Evolutionary conservation across 2,329 filamentous ascomycete genomes (phyloP).

Genomic region (Nothophoma quercina): DNA sequence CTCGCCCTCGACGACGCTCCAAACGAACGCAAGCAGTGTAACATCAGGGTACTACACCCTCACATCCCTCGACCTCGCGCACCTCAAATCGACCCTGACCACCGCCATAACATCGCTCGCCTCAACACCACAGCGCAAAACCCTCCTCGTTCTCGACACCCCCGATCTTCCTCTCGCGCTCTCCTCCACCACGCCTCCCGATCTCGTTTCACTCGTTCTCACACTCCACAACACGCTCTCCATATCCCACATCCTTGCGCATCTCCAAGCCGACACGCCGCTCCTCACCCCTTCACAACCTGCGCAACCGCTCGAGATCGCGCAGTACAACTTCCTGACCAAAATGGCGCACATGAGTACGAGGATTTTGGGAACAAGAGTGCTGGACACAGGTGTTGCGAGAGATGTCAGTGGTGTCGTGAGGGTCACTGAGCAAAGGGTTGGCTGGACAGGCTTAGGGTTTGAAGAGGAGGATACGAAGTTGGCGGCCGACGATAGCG

Average conservation of each 20-base stretch:
- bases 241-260: slow-evolving; percentile 70
- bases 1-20: neutral
- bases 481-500: slow-evolving; percentile 26
- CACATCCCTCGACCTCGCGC: slow-evolving; percentile 34
- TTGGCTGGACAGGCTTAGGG: slow-evolving; percentile 38
- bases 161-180: slow-evolving; percentile 55
- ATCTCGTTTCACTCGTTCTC: slow-evolving; percentile 38
- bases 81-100: slow-evolving; percentile 36
- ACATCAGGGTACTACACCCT: slow-evolving; percentile 31
- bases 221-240: slow-evolving; percentile 54
- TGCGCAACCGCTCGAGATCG: slow-evolving; percentile 47
- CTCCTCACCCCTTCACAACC: slow-evolving; percentile 63
- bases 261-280: slow-evolving; percentile 75
- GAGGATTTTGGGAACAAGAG: slow-evolving; percentile 74
- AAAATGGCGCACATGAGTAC: slow-evolving; percentile 77
- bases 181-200: slow-evolving; percentile 28
- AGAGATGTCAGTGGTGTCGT: slow-evolving; percentile 90
- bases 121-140: slow-evolving; percentile 28
- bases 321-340: slow-evolving; percentile 65
- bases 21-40: neutral
- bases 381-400: slow-evolving; percentile 86
- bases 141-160: slow-evolving; percentile 55
- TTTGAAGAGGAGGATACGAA: slow-evolving; percentile 34
- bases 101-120: slow-evolving; percentile 34
- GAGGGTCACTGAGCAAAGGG: slow-evolving; percentile 66